A percentile compares a stretch with the other conserved stretches of the same genome.
phyloP scores from a whole-genome alignment of 2,329 filamentous ascomycete genomes.

The Microdochium bolleyi region DNA sequence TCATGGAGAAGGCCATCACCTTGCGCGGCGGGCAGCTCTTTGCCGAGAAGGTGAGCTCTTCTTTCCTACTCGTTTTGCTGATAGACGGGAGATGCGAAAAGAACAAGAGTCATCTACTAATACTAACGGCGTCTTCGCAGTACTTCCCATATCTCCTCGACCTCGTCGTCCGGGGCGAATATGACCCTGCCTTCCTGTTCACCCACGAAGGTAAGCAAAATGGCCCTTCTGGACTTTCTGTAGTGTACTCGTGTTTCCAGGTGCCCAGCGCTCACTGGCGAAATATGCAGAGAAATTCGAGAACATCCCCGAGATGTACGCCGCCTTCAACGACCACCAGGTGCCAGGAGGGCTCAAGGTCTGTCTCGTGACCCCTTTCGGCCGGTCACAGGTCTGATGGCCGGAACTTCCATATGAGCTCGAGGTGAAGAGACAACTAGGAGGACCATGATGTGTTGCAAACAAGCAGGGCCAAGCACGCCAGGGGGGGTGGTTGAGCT shows the following conservation, averaged over 20 bases:
- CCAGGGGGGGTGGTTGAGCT: too few species aligned
- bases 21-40: conserved; percentile 17
- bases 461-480: too few species aligned
- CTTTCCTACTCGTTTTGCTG: too few species aligned
- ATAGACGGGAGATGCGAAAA: too few species aligned
- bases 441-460: too few species aligned
- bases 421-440: too few species aligned
- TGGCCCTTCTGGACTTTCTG: too few species aligned
- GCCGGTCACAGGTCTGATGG: neutral
- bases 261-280: neutral
- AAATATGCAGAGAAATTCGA: neutral
- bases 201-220: neutral
- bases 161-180: neutral
- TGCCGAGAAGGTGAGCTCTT: conserved; percentile 5
- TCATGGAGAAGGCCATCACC: conserved; percentile 24
- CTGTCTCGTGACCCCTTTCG: neutral
- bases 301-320: neutral
- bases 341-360: neutral
- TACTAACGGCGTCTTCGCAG: neutral
- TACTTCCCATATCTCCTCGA: neutral
- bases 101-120: too few species aligned
- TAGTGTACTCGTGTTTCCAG: too few species aligned
- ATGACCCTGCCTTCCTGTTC: conserved; percentile 1
- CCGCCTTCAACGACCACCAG: neutral
- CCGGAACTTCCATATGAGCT: too few species aligned